Base-by-base conservation (phyloP, 495 filamentous ascomycete genomes). In the Podospora comata region DNA sequence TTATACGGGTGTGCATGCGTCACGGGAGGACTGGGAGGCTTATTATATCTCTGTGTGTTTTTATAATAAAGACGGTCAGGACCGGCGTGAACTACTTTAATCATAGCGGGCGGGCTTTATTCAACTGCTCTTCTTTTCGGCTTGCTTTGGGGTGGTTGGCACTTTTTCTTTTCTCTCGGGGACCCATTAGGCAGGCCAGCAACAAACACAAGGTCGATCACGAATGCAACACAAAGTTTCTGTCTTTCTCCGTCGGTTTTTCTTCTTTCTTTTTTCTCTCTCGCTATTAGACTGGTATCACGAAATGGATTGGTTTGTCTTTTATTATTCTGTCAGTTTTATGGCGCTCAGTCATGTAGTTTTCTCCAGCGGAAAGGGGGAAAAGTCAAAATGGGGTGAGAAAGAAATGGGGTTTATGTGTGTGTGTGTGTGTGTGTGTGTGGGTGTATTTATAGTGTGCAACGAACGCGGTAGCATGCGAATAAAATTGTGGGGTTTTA, bases 1-100 rank as follows among this genome's bases (percentile, higher is more conserved):
- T 66, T 61, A 34, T 61, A 44, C 30, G 65, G 23, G 23, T 19
- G 23, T 30, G 19, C 48, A 60, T 28, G 60, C 26, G 66, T 55
- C 16, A 39, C n/a, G 60, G 62, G 64, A 16, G 39, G 39, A 18
- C 23, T n/a, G 32, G 58, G 60, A 27, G 39, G 32, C 39, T 28
- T 67, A 6, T 53, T 6, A 65, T 23, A 2, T 30, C 59, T 62
- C 28, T 67, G 18, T 68, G 60, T 69, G 62, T 69, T 70, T 67
- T 44, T 68, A 71, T 73, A 68, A 69, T 77, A 73, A 72, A 75
- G 64, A 69, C 65, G 74, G 69, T 69, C 70, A 65, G 70, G 73
- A 67, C 75, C 66, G 72, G 68, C 70, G 64, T 67, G 72, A 60
- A 67, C 53, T 72, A 65, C 32, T 70, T 68, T 75, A 74, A 75